Percentiles rank a stretch among this genome's conserved stretches.
phyloP scores from a whole-genome alignment of 2,329 filamentous ascomycete genomes.

The Elsinoe batatas region DNA sequence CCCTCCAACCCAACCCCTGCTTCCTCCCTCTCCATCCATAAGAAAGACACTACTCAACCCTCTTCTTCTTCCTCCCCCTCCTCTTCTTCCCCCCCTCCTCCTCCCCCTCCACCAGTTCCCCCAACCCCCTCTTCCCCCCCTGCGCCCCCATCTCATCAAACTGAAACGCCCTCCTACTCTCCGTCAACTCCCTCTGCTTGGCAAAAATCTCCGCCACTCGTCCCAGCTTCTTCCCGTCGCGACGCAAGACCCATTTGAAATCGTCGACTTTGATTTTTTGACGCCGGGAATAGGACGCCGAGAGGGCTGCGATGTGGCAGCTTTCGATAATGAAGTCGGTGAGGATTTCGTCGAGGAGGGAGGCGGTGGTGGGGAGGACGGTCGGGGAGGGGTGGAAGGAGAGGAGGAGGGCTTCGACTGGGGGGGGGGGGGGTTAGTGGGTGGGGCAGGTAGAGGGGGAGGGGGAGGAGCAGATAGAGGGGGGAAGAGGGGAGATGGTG shows the following conservation, averaged over 20 bases:
- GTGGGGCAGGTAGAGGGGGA: conserved; percentile 9
- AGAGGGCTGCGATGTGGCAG: conserved; percentile 78
- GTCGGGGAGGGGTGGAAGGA: conserved; percentile 69
- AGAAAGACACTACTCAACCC: conserved; percentile 18
- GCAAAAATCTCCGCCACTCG: conserved; percentile 82
- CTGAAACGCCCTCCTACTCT: conserved; percentile 66
- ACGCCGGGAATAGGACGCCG: conserved; percentile 74
- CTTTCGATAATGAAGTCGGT: conserved; percentile 95
- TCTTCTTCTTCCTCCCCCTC: conserved; percentile 23
- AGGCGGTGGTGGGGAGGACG: conserved; percentile 73
- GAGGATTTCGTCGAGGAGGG: conserved; percentile 85
- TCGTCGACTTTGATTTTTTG: conserved; percentile 98
- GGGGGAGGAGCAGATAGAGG: conserved; percentile 4
- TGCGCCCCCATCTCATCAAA: conserved; percentile 54
- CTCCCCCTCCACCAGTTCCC: conserved; percentile 44
- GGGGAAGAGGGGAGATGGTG: background rate
- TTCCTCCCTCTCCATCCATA: background rate
- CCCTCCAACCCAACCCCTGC: background rate
- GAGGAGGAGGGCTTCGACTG: conserved; percentile 65
- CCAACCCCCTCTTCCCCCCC: conserved; percentile 35
- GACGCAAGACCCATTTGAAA: conserved; percentile 86
- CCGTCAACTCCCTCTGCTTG: conserved; percentile 78
- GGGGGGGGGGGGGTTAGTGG: background rate
- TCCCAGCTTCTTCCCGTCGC: conserved; percentile 76
- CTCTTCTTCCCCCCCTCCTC: conserved; percentile 40